Conservation (phyloP, 2,329 filamentous ascomycete genomes). For the Colletotrichum theobromicola region DNA sequence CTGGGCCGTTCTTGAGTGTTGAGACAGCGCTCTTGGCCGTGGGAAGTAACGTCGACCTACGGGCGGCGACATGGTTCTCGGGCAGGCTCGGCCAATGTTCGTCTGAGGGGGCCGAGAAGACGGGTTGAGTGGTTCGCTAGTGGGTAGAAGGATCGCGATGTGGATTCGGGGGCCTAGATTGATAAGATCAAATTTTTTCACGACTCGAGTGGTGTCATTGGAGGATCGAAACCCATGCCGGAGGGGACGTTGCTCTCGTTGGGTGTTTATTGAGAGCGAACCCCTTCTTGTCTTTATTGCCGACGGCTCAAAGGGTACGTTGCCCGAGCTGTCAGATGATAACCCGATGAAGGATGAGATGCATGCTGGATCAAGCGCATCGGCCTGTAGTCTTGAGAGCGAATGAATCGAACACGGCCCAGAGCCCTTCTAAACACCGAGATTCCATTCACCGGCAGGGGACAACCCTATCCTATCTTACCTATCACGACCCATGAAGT, state of each 20-base stretch:
- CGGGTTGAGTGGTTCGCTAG: neutral
- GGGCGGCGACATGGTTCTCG: neutral
- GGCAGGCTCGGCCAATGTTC: neutral
- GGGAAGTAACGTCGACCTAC: neutral
- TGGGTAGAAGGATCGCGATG: constrained; percentile 1
- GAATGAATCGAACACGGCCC: neutral
- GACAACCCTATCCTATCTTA: neutral
- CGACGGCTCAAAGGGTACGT: neutral
- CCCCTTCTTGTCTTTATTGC: neutral
- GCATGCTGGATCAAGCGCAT: neutral
- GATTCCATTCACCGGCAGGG: neutral
- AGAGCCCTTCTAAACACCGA: neutral
- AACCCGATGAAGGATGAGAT: neutral
- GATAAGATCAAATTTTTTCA: constrained; percentile 3
- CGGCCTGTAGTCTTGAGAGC: neutral
- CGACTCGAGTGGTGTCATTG: neutral
- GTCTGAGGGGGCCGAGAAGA: neutral
- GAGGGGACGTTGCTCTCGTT: neutral
- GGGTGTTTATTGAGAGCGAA: neutral
- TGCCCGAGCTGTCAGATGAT: neutral
- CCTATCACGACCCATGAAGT: neutral
- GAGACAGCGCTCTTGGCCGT: neutral
- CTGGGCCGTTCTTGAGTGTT: neutral
- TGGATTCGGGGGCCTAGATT: constrained; percentile 2
- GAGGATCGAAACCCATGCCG: neutral